Conservation (phyloP, 257 asterid species). For the Parsonsia alboflavescens region DNA sequence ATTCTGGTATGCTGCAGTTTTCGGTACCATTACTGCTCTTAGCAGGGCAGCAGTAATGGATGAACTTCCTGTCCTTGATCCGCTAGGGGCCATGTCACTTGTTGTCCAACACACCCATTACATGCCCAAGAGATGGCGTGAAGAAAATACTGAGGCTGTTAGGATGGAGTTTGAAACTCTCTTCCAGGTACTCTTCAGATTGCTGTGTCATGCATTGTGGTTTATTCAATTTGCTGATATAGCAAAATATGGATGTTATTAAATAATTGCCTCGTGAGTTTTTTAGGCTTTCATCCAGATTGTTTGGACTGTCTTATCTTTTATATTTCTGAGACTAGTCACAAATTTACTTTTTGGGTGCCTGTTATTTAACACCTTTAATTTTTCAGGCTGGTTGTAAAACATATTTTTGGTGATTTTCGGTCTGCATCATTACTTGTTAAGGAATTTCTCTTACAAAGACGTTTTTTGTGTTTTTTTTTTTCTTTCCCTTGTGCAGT, state of each 20-base stretch:
- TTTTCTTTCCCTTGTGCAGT: constrained; percentile 41
- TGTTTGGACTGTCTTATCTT: neutral
- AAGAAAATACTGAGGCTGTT: constrained; percentile 72
- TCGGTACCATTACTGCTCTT: constrained; percentile 94
- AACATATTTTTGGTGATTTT: neutral
- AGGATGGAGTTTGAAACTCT: constrained; percentile 79
- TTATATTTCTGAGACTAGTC: neutral
- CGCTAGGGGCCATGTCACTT: constrained; percentile 76
- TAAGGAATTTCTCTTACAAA: neutral
- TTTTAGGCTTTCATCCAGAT: neutral
- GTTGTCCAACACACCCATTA: constrained; percentile 84
- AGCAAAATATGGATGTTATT: neutral
- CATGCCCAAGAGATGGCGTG: constrained; percentile 99
- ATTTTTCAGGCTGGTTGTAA: neutral
- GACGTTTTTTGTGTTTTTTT: no score
- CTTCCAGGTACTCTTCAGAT: constrained; percentile 61
- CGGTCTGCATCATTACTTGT: neutral
- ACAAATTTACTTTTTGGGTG: neutral
- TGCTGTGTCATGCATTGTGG: neutral
- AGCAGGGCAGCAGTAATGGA: constrained; percentile 80
- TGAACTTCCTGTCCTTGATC: constrained; percentile 82
- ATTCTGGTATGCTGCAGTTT: constrained; percentile 96
- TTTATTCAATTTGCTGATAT: neutral
- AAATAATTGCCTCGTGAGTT: neutral
- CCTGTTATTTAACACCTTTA: neutral